Evolutionary conservation across 176 grass and related monocot species (phyloP).

Genomic region (Triticum dicoccoides): DNA sequence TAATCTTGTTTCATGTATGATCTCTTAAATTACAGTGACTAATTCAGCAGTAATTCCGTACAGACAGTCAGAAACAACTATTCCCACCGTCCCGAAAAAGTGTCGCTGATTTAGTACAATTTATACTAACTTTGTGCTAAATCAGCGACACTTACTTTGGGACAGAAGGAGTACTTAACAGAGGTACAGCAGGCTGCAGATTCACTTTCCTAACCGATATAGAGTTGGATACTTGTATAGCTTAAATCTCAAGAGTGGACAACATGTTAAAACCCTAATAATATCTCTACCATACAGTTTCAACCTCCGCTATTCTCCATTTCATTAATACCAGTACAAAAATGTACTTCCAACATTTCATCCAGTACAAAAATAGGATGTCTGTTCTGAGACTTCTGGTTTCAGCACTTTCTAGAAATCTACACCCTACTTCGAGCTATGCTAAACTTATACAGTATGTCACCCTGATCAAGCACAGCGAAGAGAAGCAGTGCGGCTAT

Average conservation of each 20-base stretch:
- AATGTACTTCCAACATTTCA: background rate
- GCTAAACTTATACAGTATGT: conserved; percentile 11
- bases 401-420: background rate
- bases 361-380: conserved; percentile 19
- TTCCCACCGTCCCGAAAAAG: too few species aligned
- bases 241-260: background rate
- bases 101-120: too few species aligned
- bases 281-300: background rate
- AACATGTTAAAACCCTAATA: background rate
- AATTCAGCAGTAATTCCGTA: background rate
- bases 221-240: background rate
- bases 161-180: background rate
- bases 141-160: too few species aligned
- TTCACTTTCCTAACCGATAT: background rate
- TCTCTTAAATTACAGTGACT: too few species aligned
- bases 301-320: conserved; percentile 13
- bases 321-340: conserved; percentile 18
- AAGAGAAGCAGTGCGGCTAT: background rate
- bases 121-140: too few species aligned
- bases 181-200: background rate
- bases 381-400: background rate
- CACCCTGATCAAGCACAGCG: background rate
- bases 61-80: background rate
- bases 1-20: background rate
- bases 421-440: background rate